Conservation (phyloP, 768 basidiomycete genomes). For the Lentinus tigrinus region DNA sequence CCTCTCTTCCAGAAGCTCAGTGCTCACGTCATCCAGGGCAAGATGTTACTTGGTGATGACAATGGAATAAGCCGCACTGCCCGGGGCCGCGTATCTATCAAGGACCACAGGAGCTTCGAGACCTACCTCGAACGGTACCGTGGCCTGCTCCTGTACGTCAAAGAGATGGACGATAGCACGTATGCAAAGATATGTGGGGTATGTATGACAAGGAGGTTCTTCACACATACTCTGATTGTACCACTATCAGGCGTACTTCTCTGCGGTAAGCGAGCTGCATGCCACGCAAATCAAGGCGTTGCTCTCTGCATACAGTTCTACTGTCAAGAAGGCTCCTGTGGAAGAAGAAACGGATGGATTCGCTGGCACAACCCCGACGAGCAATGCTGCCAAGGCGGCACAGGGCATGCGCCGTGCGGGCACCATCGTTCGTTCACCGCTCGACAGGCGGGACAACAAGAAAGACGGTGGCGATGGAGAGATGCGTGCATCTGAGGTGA, state of each 20-base stretch:
- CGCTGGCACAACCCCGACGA: constrained; percentile 14
- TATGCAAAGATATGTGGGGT: constrained; percentile 92
- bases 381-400: constrained; percentile 43
- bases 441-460: constrained; percentile 57
- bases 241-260: constrained; percentile 77
- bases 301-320: constrained; percentile 52
- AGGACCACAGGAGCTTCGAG: constrained; percentile 74
- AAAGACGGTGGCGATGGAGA: constrained; percentile 58
- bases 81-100: constrained; percentile 46
- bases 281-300: constrained; percentile 76
- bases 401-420: constrained; percentile 77
- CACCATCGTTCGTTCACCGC: constrained; percentile 78
- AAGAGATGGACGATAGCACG: constrained; percentile 90
- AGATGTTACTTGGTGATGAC: constrained; percentile 63
- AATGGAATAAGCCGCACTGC: constrained; percentile 51
- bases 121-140: constrained; percentile 83
- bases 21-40: constrained; percentile 43
- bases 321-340: constrained; percentile 65
- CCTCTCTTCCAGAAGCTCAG: too few relatives aligned
- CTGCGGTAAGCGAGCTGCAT: constrained; percentile 80
- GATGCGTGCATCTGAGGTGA: constrained; percentile 69
- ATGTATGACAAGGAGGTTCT: constrained; percentile 28
- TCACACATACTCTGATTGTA: not conserved
- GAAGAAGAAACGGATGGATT: constrained; percentile 74
- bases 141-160: constrained; percentile 87